phyloP scores from a whole-genome alignment of 192 early-diverging fungal species.

The Coemansia sp. region DNA sequence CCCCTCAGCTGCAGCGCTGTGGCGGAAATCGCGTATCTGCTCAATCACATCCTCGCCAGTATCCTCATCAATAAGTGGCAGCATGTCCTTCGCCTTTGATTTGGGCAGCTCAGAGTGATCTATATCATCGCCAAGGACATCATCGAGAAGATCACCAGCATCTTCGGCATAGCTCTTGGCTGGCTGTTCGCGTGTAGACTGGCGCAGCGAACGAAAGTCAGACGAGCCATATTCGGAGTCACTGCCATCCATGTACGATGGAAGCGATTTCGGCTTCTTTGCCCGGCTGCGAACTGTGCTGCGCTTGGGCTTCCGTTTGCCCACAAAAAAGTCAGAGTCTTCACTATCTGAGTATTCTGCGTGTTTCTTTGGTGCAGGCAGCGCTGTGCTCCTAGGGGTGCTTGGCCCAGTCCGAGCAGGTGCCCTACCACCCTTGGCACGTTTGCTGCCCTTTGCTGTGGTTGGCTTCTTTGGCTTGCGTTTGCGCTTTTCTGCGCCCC shows the following conservation, averaged over 20 bases:
- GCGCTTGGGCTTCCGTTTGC: slow-evolving; percentile 37
- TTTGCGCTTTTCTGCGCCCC: slow-evolving; percentile 48
- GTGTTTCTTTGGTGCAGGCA: slow-evolving; percentile 15
- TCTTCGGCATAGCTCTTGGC: slow-evolving; percentile 55
- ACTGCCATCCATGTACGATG: slow-evolving; percentile 43
- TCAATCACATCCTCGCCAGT: slow-evolving; percentile 47
- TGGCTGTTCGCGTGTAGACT: slow-evolving; percentile 36
- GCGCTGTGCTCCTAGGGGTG: slow-evolving; percentile 4
- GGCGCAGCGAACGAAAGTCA: slow-evolving; percentile 41
- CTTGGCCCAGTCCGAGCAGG: background rate
- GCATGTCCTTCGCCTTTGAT: slow-evolving; percentile 24
- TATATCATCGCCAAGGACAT: slow-evolving; percentile 42
- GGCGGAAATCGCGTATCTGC: slow-evolving; percentile 52
- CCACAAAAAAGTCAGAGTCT: slow-evolving; percentile 43
- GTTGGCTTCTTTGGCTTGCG: slow-evolving; percentile 47
- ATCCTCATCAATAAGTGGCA: slow-evolving; percentile 46
- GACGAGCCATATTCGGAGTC: slow-evolving; percentile 53
- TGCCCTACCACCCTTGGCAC: slow-evolving; percentile 29
- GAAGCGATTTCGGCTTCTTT: slow-evolving; percentile 38
- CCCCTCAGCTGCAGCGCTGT: slow-evolving; percentile 17
- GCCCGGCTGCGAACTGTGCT: slow-evolving; percentile 18
- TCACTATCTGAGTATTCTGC: slow-evolving; percentile 41
- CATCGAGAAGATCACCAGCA: slow-evolving; percentile 41
- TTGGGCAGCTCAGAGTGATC: slow-evolving; percentile 21
- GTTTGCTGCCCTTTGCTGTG: slow-evolving; percentile 34